Evolutionary conservation across 345 rosid genomes (phyloP).

Genomic region (Eucalyptus erythrocorys): DNA sequence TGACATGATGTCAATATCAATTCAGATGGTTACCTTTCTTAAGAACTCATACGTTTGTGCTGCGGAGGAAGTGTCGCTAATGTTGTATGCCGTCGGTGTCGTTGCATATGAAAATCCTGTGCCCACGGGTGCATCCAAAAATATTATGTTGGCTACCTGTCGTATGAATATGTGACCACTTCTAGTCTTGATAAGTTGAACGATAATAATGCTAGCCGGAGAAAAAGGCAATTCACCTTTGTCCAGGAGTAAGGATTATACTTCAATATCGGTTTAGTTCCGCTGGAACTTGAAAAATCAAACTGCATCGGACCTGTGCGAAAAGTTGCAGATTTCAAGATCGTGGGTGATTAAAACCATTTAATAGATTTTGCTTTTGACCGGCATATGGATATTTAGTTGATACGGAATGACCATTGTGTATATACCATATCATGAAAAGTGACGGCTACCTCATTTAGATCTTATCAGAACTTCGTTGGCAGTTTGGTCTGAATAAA

Average conservation of each 20-base stretch:
- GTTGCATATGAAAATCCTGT: not conserved
- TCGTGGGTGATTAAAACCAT: not conserved
- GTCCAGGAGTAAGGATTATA: slow-evolving; percentile 20
- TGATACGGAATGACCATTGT: not conserved
- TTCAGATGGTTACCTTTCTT: not conserved
- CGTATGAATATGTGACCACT: not conserved
- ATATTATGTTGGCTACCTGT: not conserved
- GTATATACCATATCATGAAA: not conserved
- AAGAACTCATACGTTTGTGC: not conserved
- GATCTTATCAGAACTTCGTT: not conserved
- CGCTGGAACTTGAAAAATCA: slow-evolving; percentile 1
- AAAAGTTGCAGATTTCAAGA: not conserved
- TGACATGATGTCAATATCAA: not conserved
- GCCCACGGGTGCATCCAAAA: not conserved
- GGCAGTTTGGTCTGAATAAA: not conserved
- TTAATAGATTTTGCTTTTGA: not conserved
- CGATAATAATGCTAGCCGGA: not conserved
- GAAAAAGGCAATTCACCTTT: not conserved
- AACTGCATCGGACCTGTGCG: slow-evolving; percentile 15
- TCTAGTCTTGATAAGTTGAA: not conserved
- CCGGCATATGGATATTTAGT: not conserved
- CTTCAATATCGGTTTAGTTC: not conserved
- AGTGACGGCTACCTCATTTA: not conserved
- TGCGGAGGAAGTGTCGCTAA: not conserved
- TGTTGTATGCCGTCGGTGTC: not conserved